A percentile compares a stretch with the other conserved stretches of the same genome.
phyloP scores from a whole-genome alignment of 345 rosid genomes.

The Euphorbia lathyris region DNA sequence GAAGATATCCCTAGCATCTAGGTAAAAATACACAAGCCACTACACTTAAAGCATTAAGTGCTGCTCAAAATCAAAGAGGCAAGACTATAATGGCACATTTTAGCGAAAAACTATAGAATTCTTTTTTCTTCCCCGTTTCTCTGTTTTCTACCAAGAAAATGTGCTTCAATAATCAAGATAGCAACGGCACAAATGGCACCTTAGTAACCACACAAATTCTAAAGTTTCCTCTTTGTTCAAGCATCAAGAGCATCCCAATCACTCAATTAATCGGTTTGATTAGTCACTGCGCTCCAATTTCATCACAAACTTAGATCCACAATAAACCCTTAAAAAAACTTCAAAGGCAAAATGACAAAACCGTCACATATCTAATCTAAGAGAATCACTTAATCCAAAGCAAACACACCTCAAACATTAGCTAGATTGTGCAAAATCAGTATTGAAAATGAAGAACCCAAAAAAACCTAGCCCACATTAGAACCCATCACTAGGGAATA shows the following conservation, averaged over 20 bases:
- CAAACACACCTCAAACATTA: slow-evolving; percentile 22
- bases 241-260: slow-evolving; percentile 4
- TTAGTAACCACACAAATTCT: not conserved
- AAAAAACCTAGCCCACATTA: slow-evolving; percentile 16
- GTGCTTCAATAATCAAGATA: not conserved
- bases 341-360: not conserved
- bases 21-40: not conserved
- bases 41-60: not conserved
- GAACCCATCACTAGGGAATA: slow-evolving; percentile 10
- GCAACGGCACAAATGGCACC: not conserved
- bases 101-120: not conserved
- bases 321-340: slow-evolving; percentile 8
- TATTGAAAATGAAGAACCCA: not conserved
- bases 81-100: not conserved
- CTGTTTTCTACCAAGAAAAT: not conserved
- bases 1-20: not conserved
- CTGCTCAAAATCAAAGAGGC: not conserved
- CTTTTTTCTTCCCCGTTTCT: not conserved
- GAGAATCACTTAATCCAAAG: slow-evolving; percentile 15
- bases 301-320: slow-evolving; percentile 25
- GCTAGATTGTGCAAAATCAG: slow-evolving; percentile 10
- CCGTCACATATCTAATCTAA: too few species aligned
- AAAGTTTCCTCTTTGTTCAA: slow-evolving; percentile 1
- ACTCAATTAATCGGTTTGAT: not conserved
- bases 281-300: slow-evolving; percentile 13